phyloP scores from a whole-genome alignment of 192 early-diverging fungal species.

The Backusella liffmaniae region DNA sequence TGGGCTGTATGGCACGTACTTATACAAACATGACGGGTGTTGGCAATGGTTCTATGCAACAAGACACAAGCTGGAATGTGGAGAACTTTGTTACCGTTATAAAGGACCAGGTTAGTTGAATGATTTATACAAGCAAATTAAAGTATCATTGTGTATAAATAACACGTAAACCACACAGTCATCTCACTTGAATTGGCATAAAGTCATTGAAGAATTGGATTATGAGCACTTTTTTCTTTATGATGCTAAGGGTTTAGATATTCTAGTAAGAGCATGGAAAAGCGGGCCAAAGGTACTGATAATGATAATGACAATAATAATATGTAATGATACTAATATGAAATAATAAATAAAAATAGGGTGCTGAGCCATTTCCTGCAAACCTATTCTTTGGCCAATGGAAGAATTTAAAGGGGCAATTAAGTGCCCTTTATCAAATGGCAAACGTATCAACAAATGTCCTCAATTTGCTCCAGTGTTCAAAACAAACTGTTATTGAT shows the following conservation, averaged over 20 bases:
- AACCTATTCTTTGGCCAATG: slow-evolving; percentile 71
- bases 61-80: slow-evolving; percentile 58
- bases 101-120: slow-evolving; percentile 48
- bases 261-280: slow-evolving; percentile 62
- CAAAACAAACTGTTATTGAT: slow-evolving; percentile 52
- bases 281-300: slow-evolving; percentile 13
- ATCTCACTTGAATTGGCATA: slow-evolving; percentile 60
- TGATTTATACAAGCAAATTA: neutral
- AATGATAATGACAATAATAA: neutral
- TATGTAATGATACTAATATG: neutral
- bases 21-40: slow-evolving; percentile 42
- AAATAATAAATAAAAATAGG: slow-evolving; percentile 34
- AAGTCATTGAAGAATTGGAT: slow-evolving; percentile 62
- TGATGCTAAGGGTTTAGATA: slow-evolving; percentile 58
- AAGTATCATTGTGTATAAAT: neutral
- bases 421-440: slow-evolving; percentile 65
- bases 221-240: slow-evolving; percentile 56
- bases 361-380: slow-evolving; percentile 62
- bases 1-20: slow-evolving; percentile 65
- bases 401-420: slow-evolving; percentile 68
- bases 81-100: slow-evolving; percentile 57
- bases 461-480: slow-evolving; percentile 54
- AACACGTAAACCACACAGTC: slow-evolving; percentile 36
- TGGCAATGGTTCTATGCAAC: slow-evolving; percentile 28
- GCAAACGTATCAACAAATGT: slow-evolving; percentile 56